These are phyloP conservation scores for Bipolaris oryzae DNA, from an alignment of 2,329 filamentous ascomycete species.

Conservation along the genomic window DNA sequence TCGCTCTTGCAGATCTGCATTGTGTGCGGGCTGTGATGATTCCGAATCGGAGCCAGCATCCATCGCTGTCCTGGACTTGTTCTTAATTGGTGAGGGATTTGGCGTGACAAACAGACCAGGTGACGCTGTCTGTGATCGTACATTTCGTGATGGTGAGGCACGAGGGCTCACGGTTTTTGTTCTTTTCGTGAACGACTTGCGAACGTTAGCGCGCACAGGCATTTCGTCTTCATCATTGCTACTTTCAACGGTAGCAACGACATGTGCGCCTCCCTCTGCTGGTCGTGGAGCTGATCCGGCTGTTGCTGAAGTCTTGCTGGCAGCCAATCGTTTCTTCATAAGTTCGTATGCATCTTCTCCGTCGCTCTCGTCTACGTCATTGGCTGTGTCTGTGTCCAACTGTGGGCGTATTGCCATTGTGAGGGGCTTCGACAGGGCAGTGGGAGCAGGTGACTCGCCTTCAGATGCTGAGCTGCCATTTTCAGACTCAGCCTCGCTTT, in stretches of 20 bases:
- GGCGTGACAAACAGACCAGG: conserved; percentile 66
- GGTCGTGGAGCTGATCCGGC: conserved; percentile 7
- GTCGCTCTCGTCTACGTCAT: conserved; percentile 38
- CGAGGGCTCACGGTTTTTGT: conserved; percentile 22
- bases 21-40: conserved; percentile 55
- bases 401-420: not conserved
- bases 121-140: conserved; percentile 48
- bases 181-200: conserved; percentile 18
- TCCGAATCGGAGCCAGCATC: conserved; percentile 53
- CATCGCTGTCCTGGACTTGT: conserved; percentile 26
- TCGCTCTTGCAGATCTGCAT: conserved; percentile 70
- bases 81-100: conserved; percentile 41
- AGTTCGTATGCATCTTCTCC: conserved; percentile 54
- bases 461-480: conserved; percentile 33
- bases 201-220: conserved; percentile 30
- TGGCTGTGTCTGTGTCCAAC: conserved; percentile 5
- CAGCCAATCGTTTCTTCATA: conserved; percentile 54
- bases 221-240: conserved; percentile 41
- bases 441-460: conserved; percentile 40
- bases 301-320: conserved; percentile 25
- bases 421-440: conserved; percentile 36
- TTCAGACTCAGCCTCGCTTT: conserved; percentile 51
- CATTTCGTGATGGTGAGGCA: conserved; percentile 23
- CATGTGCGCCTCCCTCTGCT: conserved; percentile 4
- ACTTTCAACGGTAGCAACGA: conserved; percentile 17